Percentiles rank a stretch among this genome's conserved stretches.
phyloP scores from a whole-genome alignment of 2,329 filamentous ascomycete genomes.

The Trichophyton simii region DNA sequence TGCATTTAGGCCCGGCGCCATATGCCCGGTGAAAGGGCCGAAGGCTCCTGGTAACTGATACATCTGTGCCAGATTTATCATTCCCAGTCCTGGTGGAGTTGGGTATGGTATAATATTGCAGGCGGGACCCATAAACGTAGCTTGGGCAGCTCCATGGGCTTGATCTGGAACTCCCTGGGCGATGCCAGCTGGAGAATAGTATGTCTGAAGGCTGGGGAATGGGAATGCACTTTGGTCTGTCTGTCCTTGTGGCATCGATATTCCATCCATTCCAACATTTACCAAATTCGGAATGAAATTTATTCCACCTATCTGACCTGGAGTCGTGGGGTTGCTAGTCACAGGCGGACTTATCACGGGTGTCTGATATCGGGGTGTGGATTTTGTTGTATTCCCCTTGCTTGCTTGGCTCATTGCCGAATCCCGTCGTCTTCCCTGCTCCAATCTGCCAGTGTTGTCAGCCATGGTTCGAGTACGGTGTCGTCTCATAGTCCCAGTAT shows the following conservation, averaged over 20 bases:
- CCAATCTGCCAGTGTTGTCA: neutral
- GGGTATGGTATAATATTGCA: constrained; percentile 2
- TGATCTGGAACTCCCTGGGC: neutral
- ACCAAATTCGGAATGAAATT: neutral
- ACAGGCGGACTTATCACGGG: neutral
- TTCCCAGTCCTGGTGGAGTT: neutral
- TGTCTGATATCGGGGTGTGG: neutral
- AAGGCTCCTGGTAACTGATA: neutral
- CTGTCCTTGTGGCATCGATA: constrained; percentile 7
- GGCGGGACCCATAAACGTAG: neutral
- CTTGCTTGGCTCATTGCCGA: neutral
- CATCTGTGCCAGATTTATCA: neutral
- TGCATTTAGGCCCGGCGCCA: neutral
- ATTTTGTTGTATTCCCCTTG: neutral
- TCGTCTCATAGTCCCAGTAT: neutral
- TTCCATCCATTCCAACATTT: constrained; percentile 5
- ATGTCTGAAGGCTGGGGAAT: constrained; percentile 5
- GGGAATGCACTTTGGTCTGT: neutral
- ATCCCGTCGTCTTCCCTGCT: neutral
- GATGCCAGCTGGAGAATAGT: neutral
- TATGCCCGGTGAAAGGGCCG: neutral
- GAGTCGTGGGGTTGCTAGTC: neutral
- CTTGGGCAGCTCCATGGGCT: constrained; percentile 2
- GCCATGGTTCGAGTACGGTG: neutral
- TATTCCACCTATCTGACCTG: neutral